Evolutionary conservation across 1,284 basidiomycete species (phyloP).

Genomic region (Sporisorium graminicola): DNA sequence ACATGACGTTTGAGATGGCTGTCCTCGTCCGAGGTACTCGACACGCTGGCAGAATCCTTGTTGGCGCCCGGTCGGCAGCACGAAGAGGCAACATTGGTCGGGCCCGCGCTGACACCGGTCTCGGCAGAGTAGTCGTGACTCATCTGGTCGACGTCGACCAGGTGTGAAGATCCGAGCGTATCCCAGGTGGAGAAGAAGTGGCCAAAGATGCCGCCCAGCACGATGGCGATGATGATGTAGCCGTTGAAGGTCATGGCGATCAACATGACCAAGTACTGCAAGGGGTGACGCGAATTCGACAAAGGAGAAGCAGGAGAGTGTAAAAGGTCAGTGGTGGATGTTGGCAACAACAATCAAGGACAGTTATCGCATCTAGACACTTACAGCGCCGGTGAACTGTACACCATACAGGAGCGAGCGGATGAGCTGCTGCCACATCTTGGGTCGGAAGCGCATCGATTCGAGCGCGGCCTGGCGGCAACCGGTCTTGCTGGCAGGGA

Average conservation of each 20-base stretch:
- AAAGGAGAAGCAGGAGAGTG: not conserved
- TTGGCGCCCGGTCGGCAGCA: slow-evolving; percentile 22
- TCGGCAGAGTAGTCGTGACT: slow-evolving; percentile 20
- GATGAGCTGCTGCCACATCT: slow-evolving; percentile 58
- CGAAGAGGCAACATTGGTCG: not conserved
- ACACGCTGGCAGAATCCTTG: slow-evolving; percentile 29
- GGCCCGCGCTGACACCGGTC: slow-evolving; percentile 1
- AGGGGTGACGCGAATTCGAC: not conserved
- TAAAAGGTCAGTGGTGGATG: not conserved
- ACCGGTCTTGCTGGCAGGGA: slow-evolving; percentile 15
- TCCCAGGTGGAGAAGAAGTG: slow-evolving; percentile 64
- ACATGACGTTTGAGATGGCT: slow-evolving; percentile 35
- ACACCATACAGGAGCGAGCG: slow-evolving; percentile 59
- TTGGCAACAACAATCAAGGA: not conserved
- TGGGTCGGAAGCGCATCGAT: slow-evolving; percentile 44
- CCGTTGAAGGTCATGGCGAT: slow-evolving; percentile 67
- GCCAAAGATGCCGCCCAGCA: slow-evolving; percentile 60
- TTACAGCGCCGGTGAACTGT: slow-evolving; percentile 60
- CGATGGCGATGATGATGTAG: slow-evolving; percentile 63
- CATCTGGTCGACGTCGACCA: slow-evolving; percentile 37
- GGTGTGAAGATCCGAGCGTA: slow-evolving; percentile 49
- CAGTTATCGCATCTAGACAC: slow-evolving; percentile 14
- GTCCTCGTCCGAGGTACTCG: slow-evolving; percentile 34
- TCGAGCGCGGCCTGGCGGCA: slow-evolving; percentile 41
- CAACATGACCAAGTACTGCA: slow-evolving; percentile 64